Percentiles rank a stretch among this genome's conserved stretches.
phyloP scores from a whole-genome alignment of 169 alveolate species.

The Cryptosporidium xiaoi region DNA sequence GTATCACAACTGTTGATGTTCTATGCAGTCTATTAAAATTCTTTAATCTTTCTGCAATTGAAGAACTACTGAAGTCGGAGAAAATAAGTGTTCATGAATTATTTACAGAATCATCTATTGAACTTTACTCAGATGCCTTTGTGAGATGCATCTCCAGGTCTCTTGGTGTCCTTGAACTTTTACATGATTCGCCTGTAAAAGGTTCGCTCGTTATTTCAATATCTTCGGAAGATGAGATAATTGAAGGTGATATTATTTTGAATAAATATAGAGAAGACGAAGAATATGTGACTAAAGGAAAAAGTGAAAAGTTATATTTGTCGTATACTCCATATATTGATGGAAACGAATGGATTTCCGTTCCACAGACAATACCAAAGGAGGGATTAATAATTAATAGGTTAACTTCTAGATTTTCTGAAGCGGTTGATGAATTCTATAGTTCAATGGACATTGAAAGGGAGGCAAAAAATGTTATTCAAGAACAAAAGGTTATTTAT shows the following conservation, averaged over 20 bases:
- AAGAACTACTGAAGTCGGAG: slow-evolving; percentile 28
- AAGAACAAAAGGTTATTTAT: slow-evolving; percentile 64
- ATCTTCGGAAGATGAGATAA: slow-evolving; percentile 35
- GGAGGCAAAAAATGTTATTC: slow-evolving; percentile 20
- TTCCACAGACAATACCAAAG: slow-evolving; percentile 42
- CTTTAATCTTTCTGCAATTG: slow-evolving; percentile 29
- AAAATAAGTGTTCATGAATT: slow-evolving; percentile 5
- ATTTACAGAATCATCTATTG: slow-evolving; percentile 29
- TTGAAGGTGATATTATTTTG: slow-evolving; percentile 15
- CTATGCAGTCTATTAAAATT: slow-evolving; percentile 22
- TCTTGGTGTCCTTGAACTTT: not conserved
- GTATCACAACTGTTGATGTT: slow-evolving; percentile 32
- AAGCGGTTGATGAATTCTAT: slow-evolving; percentile 71
- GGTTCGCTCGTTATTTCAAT: slow-evolving; percentile 8
- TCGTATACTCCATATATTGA: slow-evolving; percentile 59
- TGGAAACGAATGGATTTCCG: slow-evolving; percentile 45
- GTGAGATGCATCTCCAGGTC: slow-evolving; percentile 23
- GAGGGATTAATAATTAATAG: slow-evolving; percentile 51
- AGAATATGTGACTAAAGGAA: not conserved
- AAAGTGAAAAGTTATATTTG: slow-evolving; percentile 22
- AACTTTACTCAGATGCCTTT: slow-evolving; percentile 15
- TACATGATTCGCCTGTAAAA: not conserved
- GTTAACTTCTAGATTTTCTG: slow-evolving; percentile 20
- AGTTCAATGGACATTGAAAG: slow-evolving; percentile 61
- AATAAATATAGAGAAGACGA: not conserved